phyloP scores from a whole-genome alignment of 495 filamentous ascomycete genomes.

The Podospora bellae-mahoneyi region DNA sequence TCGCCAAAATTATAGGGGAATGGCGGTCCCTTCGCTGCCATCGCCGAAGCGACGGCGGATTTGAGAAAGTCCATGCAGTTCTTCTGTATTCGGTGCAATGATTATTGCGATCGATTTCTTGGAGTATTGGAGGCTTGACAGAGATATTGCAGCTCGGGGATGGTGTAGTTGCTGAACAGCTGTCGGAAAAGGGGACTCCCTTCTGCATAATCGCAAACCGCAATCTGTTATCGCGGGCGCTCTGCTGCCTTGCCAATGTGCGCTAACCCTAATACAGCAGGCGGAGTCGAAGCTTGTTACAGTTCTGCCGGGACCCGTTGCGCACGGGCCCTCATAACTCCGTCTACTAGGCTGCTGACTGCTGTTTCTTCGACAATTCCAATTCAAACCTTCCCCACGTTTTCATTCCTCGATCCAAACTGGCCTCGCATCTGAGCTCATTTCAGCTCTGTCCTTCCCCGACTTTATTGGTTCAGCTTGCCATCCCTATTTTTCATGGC shows the following conservation, averaged over 20 bases:
- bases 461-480: background rate
- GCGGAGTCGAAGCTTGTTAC: background rate
- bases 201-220: slow-evolving; percentile 21
- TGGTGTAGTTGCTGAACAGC: background rate
- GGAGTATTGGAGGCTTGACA: background rate
- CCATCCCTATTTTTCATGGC: background rate
- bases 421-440: background rate
- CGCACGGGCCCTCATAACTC: too few relatives aligned
- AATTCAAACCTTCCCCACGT: slow-evolving; percentile 4
- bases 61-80: slow-evolving; percentile 89
- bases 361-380: background rate
- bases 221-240: slow-evolving; percentile 25
- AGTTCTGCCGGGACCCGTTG: background rate
- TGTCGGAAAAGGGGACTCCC: background rate
- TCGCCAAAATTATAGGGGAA: slow-evolving; percentile 93
- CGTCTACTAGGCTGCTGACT: background rate
- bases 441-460: background rate
- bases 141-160: background rate
- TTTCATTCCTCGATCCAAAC: background rate
- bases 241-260: background rate
- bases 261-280: slow-evolving; percentile 17
- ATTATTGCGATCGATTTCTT: background rate
- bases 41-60: slow-evolving; percentile 92
- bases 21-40: slow-evolving; percentile 78
- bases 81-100: background rate